Evolutionary conservation across 306 rosid genomes (phyloP).

Genomic region (Cicer judaicum): DNA sequence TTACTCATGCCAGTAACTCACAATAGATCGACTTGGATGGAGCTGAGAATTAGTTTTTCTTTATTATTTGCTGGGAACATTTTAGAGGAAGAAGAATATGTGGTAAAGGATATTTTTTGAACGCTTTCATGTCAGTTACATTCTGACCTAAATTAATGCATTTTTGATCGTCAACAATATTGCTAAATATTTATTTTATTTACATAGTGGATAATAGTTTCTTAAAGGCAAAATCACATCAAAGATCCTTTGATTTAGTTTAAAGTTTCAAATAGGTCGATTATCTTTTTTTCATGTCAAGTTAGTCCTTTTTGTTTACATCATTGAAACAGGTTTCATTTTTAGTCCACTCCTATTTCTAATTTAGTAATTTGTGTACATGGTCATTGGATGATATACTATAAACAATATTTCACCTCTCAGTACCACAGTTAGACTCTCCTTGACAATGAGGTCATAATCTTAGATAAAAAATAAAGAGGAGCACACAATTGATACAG

Average conservation of each 20-base stretch:
- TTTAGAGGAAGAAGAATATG: constrained; percentile 2
- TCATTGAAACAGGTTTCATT: no score
- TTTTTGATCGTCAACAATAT: constrained; percentile 2
- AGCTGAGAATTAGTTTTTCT: constrained; percentile 24
- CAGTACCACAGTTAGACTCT: no score
- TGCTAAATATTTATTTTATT: constrained; percentile 3
- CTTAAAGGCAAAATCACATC: not conserved
- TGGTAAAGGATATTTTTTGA: not conserved
- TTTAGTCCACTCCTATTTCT: no score
- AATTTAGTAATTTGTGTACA: no score
- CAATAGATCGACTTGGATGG: not conserved
- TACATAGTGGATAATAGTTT: not conserved
- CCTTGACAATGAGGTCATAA: no score
- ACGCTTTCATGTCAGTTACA: constrained; percentile 15
- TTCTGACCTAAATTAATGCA: not conserved
- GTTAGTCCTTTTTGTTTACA: no score
- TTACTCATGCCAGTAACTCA: not conserved
- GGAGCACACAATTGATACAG: constrained; percentile 3
- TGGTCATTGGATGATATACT: no score
- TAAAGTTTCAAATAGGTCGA: no score
- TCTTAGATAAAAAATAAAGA: not conserved
- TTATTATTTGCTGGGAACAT: constrained; percentile 30
- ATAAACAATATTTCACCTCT: no score
- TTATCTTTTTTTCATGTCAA: no score
- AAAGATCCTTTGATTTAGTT: not conserved